Conservation (phyloP, 768 basidiomycete genomes). For the Zangia roseola region DNA sequence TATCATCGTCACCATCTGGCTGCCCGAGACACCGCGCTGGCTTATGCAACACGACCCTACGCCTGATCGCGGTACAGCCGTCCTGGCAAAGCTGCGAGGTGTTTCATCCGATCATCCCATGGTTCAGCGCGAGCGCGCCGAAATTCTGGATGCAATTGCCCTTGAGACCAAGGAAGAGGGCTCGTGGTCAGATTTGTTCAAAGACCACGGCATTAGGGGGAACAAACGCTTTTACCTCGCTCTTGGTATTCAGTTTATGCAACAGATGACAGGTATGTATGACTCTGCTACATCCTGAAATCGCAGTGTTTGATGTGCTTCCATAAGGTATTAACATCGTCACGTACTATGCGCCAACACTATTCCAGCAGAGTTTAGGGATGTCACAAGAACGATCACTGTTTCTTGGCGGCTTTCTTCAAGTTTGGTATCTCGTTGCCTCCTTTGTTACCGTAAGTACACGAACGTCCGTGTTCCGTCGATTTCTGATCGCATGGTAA, state of each 20-base stretch:
- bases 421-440: conserved; percentile 8
- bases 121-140: not conserved
- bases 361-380: conserved; percentile 7
- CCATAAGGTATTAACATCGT: conserved; percentile 7
- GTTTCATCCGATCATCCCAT: not conserved
- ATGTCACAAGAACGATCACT: conserved; percentile 6
- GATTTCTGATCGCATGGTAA: not conserved
- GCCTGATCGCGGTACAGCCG: conserved; percentile 1
- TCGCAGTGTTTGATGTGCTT: not conserved
- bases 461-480: too few species aligned
- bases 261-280: conserved; percentile 10
- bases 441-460: conserved; percentile 6
- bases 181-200: conserved; percentile 6
- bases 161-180: conserved; percentile 5
- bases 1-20: conserved; percentile 2
- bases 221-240: conserved; percentile 9
- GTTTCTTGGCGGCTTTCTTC: conserved; percentile 6
- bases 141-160: conserved; percentile 6
- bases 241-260: conserved; percentile 10
- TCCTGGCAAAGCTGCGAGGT: conserved; percentile 1
- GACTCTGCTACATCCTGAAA: not conserved
- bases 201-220: conserved; percentile 4
- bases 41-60: conserved; percentile 4
- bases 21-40: conserved; percentile 7
- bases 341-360: conserved; percentile 8